Conservation (phyloP, 2,329 filamentous ascomycete genomes). For the Ophiobolus disseminans region DNA sequence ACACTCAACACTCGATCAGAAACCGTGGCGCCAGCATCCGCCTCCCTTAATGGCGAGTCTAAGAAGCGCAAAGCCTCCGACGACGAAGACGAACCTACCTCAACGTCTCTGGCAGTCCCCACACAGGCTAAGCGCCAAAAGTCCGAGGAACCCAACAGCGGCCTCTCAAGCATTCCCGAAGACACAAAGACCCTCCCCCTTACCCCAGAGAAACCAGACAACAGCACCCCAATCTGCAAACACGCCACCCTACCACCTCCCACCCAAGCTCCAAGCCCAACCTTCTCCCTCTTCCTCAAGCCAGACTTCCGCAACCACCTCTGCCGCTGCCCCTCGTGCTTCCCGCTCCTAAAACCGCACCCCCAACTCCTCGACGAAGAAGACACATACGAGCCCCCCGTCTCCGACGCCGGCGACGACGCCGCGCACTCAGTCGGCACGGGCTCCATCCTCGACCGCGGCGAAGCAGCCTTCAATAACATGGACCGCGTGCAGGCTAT, state of each 20-base stretch:
- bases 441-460: slow-evolving; percentile 85
- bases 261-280: slow-evolving; percentile 56
- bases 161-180: slow-evolving; percentile 47
- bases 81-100: slow-evolving; percentile 32
- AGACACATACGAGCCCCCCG: slow-evolving; percentile 88
- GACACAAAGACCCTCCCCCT: slow-evolving; percentile 31
- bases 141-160: slow-evolving; percentile 38
- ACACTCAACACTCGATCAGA: slow-evolving; percentile 23
- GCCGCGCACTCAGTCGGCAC: slow-evolving; percentile 69
- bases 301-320: slow-evolving; percentile 80
- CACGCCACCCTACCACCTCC: slow-evolving; percentile 66
- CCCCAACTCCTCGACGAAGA: slow-evolving; percentile 91
- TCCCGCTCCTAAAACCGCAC: slow-evolving; percentile 72
- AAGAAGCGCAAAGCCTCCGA: slow-evolving; percentile 58
- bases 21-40: slow-evolving; percentile 11
- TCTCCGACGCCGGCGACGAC: slow-evolving; percentile 68
- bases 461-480: slow-evolving; percentile 88
- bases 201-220: slow-evolving; percentile 35
- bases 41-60: slow-evolving; percentile 29
- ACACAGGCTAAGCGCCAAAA: slow-evolving; percentile 44
- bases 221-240: slow-evolving; percentile 62
- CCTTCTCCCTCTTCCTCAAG: slow-evolving; percentile 83
- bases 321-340: slow-evolving; percentile 85
- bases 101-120: slow-evolving; percentile 23
- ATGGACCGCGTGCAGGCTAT: slow-evolving; percentile 93